Base-by-base conservation (phyloP, 169 alveolate genomes). In the Babesia bovis region DNA sequence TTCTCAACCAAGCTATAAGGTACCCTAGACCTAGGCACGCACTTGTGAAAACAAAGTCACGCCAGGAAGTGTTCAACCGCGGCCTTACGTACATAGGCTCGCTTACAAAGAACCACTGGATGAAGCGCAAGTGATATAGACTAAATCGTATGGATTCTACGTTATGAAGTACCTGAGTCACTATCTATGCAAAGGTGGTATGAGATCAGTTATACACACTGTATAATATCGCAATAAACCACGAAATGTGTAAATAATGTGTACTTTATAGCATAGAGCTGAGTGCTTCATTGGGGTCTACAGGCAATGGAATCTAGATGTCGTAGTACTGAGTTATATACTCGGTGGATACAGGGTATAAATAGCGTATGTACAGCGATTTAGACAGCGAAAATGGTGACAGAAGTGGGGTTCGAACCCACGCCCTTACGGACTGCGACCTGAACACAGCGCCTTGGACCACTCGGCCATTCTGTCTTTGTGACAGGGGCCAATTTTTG, bases 391-490 rank as follows among this genome's bases (percentile, higher is more conserved):
- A 57, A 51, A 2, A 68, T 53, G 66, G 52, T 88, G 93, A 84
- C 93, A 88, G 93, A 82, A 88, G 99, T 92, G 99, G 98, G 99
- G 93, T 96, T 96, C 97, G 98, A 96, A 96, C 98, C 99, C 99
- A 93, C 99, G 99, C 99, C 98, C 98, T 93, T 94, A 70, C 72
- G 83, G 88, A 81, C 88, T 71, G 88, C 88, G 88, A 81, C 88
- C 88, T 81, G 88, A 81, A 81, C 88, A 66, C 88, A 71, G 88
- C 88, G 88, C 88, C 88, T 50, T 81, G 61, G 88, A 81, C 88
- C 88, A 73, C 88, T 81, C 88, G 88, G 88, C 88, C 88, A 81
- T 81, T 63, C 88, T 81, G 88, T 56, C 88, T 57, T 45, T 25
- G 6, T 7, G 12, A 1, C 3, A 5, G 4, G 41, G 40, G 35